Evolutionary conservation across 805 yeast species (phyloP).

Genomic region (Cyberlindnera misumaiensis): DNA sequence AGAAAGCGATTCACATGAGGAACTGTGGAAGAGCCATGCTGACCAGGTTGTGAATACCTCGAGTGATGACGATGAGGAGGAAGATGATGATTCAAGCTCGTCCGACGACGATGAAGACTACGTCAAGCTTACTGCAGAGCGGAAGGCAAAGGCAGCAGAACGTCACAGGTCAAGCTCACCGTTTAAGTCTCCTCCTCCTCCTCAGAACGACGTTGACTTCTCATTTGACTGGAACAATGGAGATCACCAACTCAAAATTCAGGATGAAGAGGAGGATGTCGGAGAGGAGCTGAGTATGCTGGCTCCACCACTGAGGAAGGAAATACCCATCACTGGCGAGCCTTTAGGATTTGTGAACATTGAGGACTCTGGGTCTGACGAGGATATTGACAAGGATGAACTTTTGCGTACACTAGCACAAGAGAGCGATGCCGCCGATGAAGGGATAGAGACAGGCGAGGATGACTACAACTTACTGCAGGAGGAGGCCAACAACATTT

Average conservation of each 20-base stretch:
- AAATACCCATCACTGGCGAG: slow-evolving; percentile 14
- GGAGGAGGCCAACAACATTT: slow-evolving; percentile 37
- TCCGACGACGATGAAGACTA: slow-evolving; percentile 68
- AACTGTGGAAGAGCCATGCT: slow-evolving; percentile 22
- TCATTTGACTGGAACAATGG: slow-evolving; percentile 36
- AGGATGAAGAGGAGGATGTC: slow-evolving; percentile 45
- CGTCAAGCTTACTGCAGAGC: slow-evolving; percentile 62
- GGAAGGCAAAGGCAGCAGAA: slow-evolving; percentile 50
- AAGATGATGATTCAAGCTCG: slow-evolving; percentile 37
- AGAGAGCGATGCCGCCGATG: slow-evolving; percentile 28
- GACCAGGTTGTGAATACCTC: slow-evolving; percentile 25
- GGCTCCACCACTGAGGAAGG: slow-evolving; percentile 13
- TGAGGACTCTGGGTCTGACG: slow-evolving; percentile 38
- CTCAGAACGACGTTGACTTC: slow-evolving; percentile 29
- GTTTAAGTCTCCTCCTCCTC: slow-evolving; percentile 17
- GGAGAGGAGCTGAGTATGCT: slow-evolving; percentile 44
- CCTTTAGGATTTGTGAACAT: slow-evolving; percentile 19
- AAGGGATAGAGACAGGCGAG: slow-evolving; percentile 30
- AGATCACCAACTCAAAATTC: slow-evolving; percentile 27
- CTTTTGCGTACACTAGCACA: slow-evolving; percentile 30
- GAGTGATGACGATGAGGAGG: slow-evolving; percentile 29
- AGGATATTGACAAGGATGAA: slow-evolving; percentile 47
- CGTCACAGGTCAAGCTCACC: slow-evolving; percentile 33
- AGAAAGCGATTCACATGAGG: slow-evolving; percentile 22
- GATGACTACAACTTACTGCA: slow-evolving; percentile 30